Conservation (phyloP, 1,139 yeast species). For the Petasospora fabianii region DNA sequence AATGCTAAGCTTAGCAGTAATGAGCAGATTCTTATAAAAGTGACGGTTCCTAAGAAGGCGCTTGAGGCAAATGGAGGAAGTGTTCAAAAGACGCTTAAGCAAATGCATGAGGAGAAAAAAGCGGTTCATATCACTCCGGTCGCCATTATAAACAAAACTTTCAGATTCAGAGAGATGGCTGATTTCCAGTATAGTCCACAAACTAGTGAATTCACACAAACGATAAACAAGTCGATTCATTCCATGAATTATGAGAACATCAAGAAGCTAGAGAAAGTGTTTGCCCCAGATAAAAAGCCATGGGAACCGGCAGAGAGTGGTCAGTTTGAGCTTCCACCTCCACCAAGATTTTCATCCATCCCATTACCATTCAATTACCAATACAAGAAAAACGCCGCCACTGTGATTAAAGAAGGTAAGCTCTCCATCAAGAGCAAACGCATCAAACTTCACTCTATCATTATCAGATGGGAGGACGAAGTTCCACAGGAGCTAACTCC, state of each 20-base stretch:
- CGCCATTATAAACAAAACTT: constrained; percentile 67
- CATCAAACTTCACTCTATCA: constrained; percentile 43
- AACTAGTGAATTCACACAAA: constrained; percentile 46
- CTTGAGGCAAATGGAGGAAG: constrained; percentile 46
- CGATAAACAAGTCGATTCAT: constrained; percentile 39
- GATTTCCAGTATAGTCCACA: constrained; percentile 79
- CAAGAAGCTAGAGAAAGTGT: constrained; percentile 27
- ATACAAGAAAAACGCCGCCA: constrained; percentile 54
- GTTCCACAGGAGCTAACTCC: constrained; percentile 44
- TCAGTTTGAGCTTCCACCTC: constrained; percentile 68
- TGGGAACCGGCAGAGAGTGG: constrained; percentile 21
- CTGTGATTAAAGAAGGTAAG: constrained; percentile 53
- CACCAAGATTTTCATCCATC: constrained; percentile 76
- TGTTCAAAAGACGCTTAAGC: constrained; percentile 47
- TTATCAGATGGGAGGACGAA: constrained; percentile 42
- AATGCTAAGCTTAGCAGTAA: constrained; percentile 43
- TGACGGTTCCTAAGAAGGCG: constrained; percentile 63
- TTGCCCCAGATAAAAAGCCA: constrained; percentile 24
- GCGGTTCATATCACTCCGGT: constrained; percentile 51
- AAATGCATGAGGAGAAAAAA: constrained; percentile 22
- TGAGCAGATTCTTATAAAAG: constrained; percentile 66
- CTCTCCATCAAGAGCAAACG: constrained; percentile 35
- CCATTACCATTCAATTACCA: constrained; percentile 74
- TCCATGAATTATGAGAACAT: constrained; percentile 39
- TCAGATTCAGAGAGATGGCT: constrained; percentile 78